Evolutionary conservation across 1,139 yeast species (phyloP), one percentile per base, ranked within the genome.

Genomic region (Yamadazyma conglobata): DNA sequence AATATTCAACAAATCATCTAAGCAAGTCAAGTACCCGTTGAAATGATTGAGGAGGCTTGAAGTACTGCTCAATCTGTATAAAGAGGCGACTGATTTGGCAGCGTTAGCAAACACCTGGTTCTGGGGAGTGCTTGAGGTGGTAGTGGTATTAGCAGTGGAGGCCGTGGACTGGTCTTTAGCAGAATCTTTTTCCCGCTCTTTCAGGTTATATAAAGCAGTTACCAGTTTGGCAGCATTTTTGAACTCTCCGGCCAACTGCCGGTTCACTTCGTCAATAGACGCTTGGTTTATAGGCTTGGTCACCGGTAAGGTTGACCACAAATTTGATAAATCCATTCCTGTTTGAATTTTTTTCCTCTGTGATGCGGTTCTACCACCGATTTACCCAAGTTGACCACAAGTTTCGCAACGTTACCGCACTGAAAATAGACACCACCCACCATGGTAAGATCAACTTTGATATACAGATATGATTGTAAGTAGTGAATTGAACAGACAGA

Each of bases 381-480:
- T 22, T 11, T 18, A 19, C 13, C 15, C 6, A 17, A 9, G 18
- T 22, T 13, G 13, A 14, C 15, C n/a, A 14, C 9, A 10, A 7
- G 23, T 21, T 22, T 22, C 24, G 24, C 24, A 22, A 6, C 6
- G 13, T 10, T 8, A 22, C 4, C 15, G 24, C 24, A n/a, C 17
- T 19, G 11, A 11, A 15, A 24, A 16, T 15, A 12, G 25, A 14
- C 14, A 16, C n/a, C 14, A 16, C 11, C 24, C 25, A 22, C 25
- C n/a, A 78, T 78, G 85, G 85, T 82, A 52, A 77, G 77, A 48
- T 79, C 89, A 2, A 82, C 91, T 0, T 60, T 81, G 33, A 76
- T 82, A 18, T 82, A 79, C 52, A 69, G 89, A 48, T 71, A 77
- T 30, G 89, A 81, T 49, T 85, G 87, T 75, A 64, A 32, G 82